Evolutionary conservation across 768 basidiomycete species (phyloP).

Genomic region (Boletus tomentosulus): DNA sequence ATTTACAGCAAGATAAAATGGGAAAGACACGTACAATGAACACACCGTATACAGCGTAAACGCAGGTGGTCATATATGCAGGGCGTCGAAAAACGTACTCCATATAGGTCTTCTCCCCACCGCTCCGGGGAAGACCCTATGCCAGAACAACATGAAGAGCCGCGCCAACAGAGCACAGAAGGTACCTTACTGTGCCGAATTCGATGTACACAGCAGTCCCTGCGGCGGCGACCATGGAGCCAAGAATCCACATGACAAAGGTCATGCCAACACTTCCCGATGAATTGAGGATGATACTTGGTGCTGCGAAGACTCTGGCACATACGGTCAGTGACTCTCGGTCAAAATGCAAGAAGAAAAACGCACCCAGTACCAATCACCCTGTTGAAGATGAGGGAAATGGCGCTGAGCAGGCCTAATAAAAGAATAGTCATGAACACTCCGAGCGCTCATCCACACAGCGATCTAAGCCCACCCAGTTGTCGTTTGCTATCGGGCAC

Average conservation of each 20-base stretch:
- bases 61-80: slow-evolving; percentile 55
- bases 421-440: background rate
- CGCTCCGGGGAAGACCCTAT: slow-evolving; percentile 64
- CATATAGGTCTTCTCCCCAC: slow-evolving; percentile 75
- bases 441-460: background rate
- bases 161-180: background rate
- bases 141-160: background rate
- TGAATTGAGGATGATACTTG: slow-evolving; percentile 60
- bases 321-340: slow-evolving; percentile 1
- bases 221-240: slow-evolving; percentile 57
- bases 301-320: slow-evolving; percentile 64
- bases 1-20: background rate
- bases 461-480: slow-evolving; percentile 38
- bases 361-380: slow-evolving; percentile 69
- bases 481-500: slow-evolving; percentile 47
- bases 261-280: slow-evolving; percentile 70
- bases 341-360: background rate
- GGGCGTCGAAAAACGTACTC: slow-evolving; percentile 67
- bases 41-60: slow-evolving; percentile 53
- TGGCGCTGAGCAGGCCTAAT: slow-evolving; percentile 41
- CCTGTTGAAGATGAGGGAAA: slow-evolving; percentile 70
- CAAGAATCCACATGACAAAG: slow-evolving; percentile 67
- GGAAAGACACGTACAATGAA: slow-evolving; percentile 44
- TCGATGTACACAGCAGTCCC: slow-evolving; percentile 75
- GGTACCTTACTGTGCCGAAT: slow-evolving; percentile 55